Percentiles rank a stretch among this genome's conserved stretches.
phyloP scores from a whole-genome alignment of 2,329 filamentous ascomycete genomes.

The Zopfia rhizophila region DNA sequence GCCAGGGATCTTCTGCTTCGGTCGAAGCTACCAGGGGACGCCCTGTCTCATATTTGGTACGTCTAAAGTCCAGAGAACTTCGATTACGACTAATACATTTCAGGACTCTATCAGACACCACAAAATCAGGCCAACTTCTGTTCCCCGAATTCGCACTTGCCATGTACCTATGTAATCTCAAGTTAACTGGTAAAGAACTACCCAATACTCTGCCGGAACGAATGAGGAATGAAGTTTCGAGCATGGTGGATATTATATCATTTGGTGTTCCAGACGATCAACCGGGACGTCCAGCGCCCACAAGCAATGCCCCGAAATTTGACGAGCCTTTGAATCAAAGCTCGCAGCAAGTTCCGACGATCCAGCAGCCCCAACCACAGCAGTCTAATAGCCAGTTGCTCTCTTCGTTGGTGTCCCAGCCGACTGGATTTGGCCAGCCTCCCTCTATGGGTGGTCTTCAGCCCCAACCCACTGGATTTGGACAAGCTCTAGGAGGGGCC shows the following conservation, averaged over 20 bases:
- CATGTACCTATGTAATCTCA: conserved; percentile 98
- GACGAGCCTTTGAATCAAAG: conserved; percentile 64
- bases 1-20: conserved; percentile 88
- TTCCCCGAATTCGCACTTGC: conserved; percentile 98
- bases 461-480: conserved; percentile 62
- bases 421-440: conserved; percentile 68
- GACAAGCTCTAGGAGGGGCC: conserved; percentile 78
- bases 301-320: conserved; percentile 77
- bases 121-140: conserved; percentile 92
- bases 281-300: conserved; percentile 59
- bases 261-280: conserved; percentile 86
- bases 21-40: conserved; percentile 86
- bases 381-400: conserved; percentile 73
- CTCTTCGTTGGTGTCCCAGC: conserved; percentile 64
- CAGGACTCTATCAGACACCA: conserved; percentile 93
- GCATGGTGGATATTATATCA: conserved; percentile 99
- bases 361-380: conserved; percentile 68
- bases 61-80: conserved; percentile 32
- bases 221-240: conserved; percentile 95
- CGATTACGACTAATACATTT: conserved; percentile 27
- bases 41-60: conserved; percentile 92
- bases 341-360: conserved; percentile 59
- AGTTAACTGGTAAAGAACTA: conserved; percentile 84
- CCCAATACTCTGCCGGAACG: conserved; percentile 81
- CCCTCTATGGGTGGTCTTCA: conserved; percentile 72